A percentile compares a stretch with the other conserved stretches of the same genome.
phyloP scores from a whole-genome alignment of 2,329 filamentous ascomycete genomes.

The Xylariomycetidae sp. region DNA sequence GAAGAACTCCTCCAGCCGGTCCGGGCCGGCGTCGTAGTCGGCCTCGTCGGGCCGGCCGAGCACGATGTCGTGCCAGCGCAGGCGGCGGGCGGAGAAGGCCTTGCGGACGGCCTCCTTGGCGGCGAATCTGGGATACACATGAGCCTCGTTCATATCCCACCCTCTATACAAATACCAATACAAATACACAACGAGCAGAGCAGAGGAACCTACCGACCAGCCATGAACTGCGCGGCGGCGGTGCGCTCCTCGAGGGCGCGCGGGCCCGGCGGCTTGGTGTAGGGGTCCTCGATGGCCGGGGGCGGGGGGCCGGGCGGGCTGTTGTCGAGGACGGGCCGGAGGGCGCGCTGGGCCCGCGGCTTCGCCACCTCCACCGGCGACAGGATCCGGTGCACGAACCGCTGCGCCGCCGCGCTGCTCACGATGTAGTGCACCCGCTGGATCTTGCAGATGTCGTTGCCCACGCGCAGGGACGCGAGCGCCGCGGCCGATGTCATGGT shows the following conservation, averaged over 20 bases:
- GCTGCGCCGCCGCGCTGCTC: constrained; percentile 30
- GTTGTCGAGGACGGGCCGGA: constrained; percentile 9
- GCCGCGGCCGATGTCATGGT: no score
- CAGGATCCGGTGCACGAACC: constrained; percentile 45
- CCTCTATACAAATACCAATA: neutral
- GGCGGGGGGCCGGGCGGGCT: neutral
- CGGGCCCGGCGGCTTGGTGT: constrained; percentile 5
- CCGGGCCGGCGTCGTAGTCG: no score
- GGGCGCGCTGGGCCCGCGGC: constrained; percentile 5
- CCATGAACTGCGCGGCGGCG: constrained; percentile 36
- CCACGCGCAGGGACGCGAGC: constrained; percentile 64
- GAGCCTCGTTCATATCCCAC: neutral
- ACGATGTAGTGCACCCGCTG: constrained; percentile 58
- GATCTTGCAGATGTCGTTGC: constrained; percentile 73
- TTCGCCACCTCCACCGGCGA: constrained; percentile 32
- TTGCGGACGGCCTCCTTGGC: constrained; percentile 74
- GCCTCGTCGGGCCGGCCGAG: neutral
- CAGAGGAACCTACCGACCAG: constrained; percentile 41
- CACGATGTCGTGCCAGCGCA: constrained; percentile 57
- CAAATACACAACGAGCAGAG: no score
- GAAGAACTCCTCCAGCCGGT: neutral
- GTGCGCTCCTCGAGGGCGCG: constrained; percentile 29
- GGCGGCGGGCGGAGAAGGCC: constrained; percentile 52
- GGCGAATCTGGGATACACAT: constrained; percentile 45
- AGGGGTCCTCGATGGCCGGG: no score